Evolutionary conservation across 169 alveolate genomes (phyloP).

Genomic region (Cryptosporidium canis): DNA sequence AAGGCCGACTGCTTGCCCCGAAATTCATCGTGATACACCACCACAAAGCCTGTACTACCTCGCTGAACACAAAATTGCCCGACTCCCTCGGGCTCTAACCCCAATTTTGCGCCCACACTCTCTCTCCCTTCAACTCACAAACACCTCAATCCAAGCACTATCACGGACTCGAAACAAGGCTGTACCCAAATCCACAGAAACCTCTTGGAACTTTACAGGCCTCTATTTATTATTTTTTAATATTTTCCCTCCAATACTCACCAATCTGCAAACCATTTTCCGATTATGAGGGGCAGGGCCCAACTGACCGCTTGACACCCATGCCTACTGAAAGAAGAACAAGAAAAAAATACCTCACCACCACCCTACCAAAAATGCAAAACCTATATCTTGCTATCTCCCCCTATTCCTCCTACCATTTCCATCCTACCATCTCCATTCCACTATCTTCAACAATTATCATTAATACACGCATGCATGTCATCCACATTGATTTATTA

Average conservation of each 20-base stretch:
- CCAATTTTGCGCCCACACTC: too few relatives aligned
- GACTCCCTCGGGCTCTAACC: too few relatives aligned
- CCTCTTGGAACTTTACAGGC: neutral
- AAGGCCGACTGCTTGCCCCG: constrained; percentile 21
- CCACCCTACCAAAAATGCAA: too few relatives aligned
- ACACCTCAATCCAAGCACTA: too few relatives aligned
- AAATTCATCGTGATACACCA: constrained; percentile 23
- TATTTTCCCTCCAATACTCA: neutral
- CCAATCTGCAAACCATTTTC: neutral
- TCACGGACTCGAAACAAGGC: too few relatives aligned
- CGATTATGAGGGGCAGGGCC: neutral
- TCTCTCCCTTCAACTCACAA: too few relatives aligned
- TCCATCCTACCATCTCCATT: neutral
- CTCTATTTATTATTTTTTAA: neutral
- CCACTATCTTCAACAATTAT: neutral
- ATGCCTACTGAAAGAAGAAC: neutral
- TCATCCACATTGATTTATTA: neutral
- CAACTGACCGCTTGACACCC: neutral
- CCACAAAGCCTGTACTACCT: neutral
- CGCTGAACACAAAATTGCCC: too few relatives aligned
- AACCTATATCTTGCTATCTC: too few relatives aligned
- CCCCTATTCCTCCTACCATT: neutral
- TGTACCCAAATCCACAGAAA: too few relatives aligned
- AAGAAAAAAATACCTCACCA: neutral
- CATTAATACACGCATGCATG: neutral